Conservation (phyloP, 257 asterid species). For the Phtheirospermum japonicum region DNA sequence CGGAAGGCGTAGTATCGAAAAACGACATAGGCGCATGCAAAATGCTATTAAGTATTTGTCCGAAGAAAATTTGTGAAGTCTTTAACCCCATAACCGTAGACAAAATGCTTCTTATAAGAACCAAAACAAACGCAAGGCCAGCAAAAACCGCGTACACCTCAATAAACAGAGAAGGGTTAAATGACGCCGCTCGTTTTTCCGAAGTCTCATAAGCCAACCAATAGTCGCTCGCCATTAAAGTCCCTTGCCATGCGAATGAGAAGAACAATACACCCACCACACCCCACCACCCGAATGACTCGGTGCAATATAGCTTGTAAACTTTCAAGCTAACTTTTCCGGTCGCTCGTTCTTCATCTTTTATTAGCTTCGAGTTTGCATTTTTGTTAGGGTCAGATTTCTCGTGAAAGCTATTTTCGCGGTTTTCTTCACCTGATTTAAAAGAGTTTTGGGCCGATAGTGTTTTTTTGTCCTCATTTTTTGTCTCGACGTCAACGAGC, state of each 20-base stretch:
- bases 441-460: slow-evolving; percentile 40
- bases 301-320: slow-evolving; percentile 79
- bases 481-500: slow-evolving; percentile 81
- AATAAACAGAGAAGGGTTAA: slow-evolving; percentile 70
- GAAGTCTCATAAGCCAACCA: slow-evolving; percentile 95
- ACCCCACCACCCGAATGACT: slow-evolving; percentile 86
- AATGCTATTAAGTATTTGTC: slow-evolving; percentile 69
- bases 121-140: slow-evolving; percentile 38
- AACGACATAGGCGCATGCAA: slow-evolving; percentile 97
- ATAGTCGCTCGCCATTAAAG: slow-evolving; percentile 72
- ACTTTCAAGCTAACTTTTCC: slow-evolving; percentile 73
- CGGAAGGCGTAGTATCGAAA: slow-evolving; percentile 98
- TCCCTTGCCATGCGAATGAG: slow-evolving; percentile 71
- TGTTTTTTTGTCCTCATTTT: slow-evolving; percentile 24
- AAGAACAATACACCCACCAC: slow-evolving; percentile 45
- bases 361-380: slow-evolving; percentile 72
- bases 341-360: slow-evolving; percentile 84
- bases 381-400: slow-evolving; percentile 29
- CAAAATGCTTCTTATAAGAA: slow-evolving; percentile 52
- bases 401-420: slow-evolving; percentile 40
- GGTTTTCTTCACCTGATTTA: slow-evolving; percentile 48
- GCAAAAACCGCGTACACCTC: slow-evolving; percentile 60
- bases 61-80: slow-evolving; percentile 85
- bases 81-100: slow-evolving; percentile 72
- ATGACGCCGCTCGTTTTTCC: slow-evolving; percentile 49